These are phyloP conservation scores for Penicillium glabrum DNA, from an alignment of 2,329 filamentous ascomycete species.

Conservation along the genomic window DNA sequence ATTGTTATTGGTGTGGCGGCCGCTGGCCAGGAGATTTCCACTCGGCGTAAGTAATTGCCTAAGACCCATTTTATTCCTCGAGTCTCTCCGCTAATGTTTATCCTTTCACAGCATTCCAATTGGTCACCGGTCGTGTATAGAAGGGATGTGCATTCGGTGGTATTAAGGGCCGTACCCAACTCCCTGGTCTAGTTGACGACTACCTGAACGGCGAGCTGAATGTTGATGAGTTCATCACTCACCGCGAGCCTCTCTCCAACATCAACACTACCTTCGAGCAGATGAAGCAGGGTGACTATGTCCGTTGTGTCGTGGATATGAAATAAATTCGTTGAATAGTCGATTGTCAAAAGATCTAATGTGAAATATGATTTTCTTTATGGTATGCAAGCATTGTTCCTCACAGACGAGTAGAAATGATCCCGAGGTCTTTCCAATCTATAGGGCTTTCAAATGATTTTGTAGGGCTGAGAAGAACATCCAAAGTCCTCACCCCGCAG, in stretches of 20 bases:
- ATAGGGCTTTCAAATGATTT: background rate
- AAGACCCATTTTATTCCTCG: slow-evolving; percentile 8
- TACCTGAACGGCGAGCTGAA: slow-evolving; percentile 89
- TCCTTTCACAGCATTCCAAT: slow-evolving; percentile 75
- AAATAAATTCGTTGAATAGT: slow-evolving; percentile 16
- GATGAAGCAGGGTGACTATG: slow-evolving; percentile 97
- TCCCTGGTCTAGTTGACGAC: slow-evolving; percentile 81
- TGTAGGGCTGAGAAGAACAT: slow-evolving; percentile 6
- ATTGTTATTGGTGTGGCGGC: slow-evolving; percentile 98
- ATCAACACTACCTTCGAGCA: slow-evolving; percentile 89
- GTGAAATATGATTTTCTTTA: slow-evolving; percentile 24
- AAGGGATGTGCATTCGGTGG: slow-evolving; percentile 97
- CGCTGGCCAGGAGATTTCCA: slow-evolving; percentile 92
- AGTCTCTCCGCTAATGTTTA: slow-evolving; percentile 4
- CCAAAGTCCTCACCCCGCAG: slow-evolving; percentile 22
- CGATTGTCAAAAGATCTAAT: slow-evolving; percentile 17
- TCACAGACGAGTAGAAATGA: background rate
- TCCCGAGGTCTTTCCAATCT: background rate
- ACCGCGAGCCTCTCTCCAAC: slow-evolving; percentile 75
- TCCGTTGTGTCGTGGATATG: slow-evolving; percentile 85
- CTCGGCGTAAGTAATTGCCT: slow-evolving; percentile 70
- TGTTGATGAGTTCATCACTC: slow-evolving; percentile 99
- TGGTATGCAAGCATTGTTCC: background rate
- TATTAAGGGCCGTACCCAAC: slow-evolving; percentile 94
- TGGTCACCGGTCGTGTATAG: slow-evolving; percentile 97